phyloP scores from a whole-genome alignment of 2,329 filamentous ascomycete genomes.

The Penicillium rolfsii region DNA sequence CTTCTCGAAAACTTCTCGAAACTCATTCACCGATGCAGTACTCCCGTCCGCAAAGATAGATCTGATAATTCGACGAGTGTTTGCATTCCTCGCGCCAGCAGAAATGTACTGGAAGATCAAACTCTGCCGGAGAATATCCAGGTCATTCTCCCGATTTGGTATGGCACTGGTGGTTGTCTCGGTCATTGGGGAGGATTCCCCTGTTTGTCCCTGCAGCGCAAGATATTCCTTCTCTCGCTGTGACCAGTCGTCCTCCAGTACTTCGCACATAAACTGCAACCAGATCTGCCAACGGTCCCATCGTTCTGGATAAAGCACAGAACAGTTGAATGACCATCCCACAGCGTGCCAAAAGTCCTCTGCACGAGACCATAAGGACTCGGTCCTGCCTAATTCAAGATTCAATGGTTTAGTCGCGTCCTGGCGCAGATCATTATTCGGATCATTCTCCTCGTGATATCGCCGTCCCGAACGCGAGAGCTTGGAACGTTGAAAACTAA shows the following conservation, averaged over 20 bases:
- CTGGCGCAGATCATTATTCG: slow-evolving; percentile 29
- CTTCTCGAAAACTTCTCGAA: slow-evolving; percentile 49
- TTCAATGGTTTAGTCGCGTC: slow-evolving; percentile 59
- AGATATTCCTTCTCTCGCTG: slow-evolving; percentile 32
- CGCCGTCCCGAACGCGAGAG: slow-evolving; percentile 38
- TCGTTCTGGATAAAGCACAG: slow-evolving; percentile 68
- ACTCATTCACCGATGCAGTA: slow-evolving; percentile 43
- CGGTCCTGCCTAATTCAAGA: slow-evolving; percentile 63
- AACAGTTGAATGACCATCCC: slow-evolving; percentile 94
- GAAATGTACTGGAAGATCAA: slow-evolving; percentile 50
- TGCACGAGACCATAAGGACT: slow-evolving; percentile 73
- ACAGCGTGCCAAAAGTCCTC: slow-evolving; percentile 87
- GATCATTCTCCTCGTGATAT: slow-evolving; percentile 31
- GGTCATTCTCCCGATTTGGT: slow-evolving; percentile 8
- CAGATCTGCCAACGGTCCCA: slow-evolving; percentile 84
- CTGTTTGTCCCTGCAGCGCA: slow-evolving; percentile 37
- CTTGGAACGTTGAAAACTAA: slow-evolving; percentile 62
- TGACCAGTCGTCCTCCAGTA: slow-evolving; percentile 51
- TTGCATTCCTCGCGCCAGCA: slow-evolving; percentile 35
- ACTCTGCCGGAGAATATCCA: slow-evolving; percentile 40
- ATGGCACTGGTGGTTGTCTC: slow-evolving; percentile 13
- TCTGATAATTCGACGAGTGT: slow-evolving; percentile 48
- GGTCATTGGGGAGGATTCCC: slow-evolving; percentile 18
- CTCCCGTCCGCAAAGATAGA: slow-evolving; percentile 54
- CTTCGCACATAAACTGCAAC: slow-evolving; percentile 69